Conservation (phyloP, 768 basidiomycete species). For the Rhodotorula diobovata region DNA sequence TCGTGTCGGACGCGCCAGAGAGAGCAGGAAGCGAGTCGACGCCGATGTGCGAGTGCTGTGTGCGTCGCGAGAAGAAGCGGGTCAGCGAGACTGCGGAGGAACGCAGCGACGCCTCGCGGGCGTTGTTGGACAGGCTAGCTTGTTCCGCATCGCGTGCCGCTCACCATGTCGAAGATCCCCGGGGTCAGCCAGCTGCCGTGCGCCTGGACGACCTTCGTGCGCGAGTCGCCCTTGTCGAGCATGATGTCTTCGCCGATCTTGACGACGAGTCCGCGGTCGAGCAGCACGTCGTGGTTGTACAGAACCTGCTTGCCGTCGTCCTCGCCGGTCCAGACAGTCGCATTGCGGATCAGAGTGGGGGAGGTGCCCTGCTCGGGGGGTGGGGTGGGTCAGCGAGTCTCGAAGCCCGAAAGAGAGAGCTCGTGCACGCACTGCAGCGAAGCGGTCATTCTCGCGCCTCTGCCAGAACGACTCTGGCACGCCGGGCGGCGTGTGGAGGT, state of each 20-base stretch:
- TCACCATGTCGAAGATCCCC: constrained; percentile 43
- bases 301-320: constrained; percentile 57
- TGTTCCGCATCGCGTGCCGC: neutral
- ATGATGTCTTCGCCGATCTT: constrained; percentile 53
- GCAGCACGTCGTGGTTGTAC: constrained; percentile 58
- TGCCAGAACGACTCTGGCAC: constrained; percentile 36
- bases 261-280: constrained; percentile 63
- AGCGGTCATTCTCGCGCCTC: constrained; percentile 44
- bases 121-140: too few relatives aligned
- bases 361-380: constrained; percentile 51
- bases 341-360: constrained; percentile 61
- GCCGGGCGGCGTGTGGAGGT: constrained; percentile 42
- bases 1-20: constrained; percentile 56
- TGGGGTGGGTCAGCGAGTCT: neutral
- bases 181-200: constrained; percentile 68
- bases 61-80: too few relatives aligned
- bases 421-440: constrained; percentile 26
- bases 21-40: constrained; percentile 61
- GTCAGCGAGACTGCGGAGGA: too few relatives aligned
- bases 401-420: neutral
- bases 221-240: constrained; percentile 61
- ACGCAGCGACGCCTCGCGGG: too few relatives aligned
- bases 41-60: constrained; percentile 74
- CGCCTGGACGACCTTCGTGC: constrained; percentile 52
- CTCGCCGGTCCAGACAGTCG: constrained; percentile 71